phyloP scores from a whole-genome alignment of 768 basidiomycete genomes.

The Antrodiella citrinella region DNA sequence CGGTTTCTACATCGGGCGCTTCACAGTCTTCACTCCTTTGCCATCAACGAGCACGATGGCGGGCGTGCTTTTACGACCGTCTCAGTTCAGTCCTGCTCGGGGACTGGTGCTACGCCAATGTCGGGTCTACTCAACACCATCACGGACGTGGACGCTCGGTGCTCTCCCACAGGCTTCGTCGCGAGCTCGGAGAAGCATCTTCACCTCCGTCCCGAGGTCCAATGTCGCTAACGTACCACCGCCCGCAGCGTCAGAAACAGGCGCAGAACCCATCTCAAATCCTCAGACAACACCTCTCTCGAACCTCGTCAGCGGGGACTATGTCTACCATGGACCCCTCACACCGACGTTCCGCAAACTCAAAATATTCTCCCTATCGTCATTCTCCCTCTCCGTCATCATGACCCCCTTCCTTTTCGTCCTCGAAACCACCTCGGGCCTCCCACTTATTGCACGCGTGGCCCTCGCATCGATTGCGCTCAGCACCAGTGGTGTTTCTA shows the following conservation, averaged over 20 bases:
- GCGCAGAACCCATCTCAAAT: background rate
- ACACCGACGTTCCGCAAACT: slow-evolving; percentile 64
- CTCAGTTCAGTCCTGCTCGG: background rate
- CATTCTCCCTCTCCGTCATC: slow-evolving; percentile 57
- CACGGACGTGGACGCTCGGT: background rate
- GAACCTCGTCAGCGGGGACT: slow-evolving; percentile 12
- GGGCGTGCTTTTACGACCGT: background rate
- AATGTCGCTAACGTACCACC: background rate
- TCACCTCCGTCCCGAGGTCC: background rate
- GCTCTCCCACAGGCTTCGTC: background rate
- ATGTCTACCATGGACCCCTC: slow-evolving; percentile 66
- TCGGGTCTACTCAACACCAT: background rate
- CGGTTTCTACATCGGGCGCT: background rate
- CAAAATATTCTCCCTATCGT: slow-evolving; percentile 78
- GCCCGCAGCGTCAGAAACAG: background rate
- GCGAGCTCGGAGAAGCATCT: background rate
- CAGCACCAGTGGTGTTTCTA: slow-evolving; percentile 65
- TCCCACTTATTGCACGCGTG: slow-evolving; percentile 61
- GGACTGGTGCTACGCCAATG: background rate
- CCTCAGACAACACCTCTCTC: background rate
- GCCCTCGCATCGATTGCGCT: slow-evolving; percentile 65
- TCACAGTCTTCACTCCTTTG: background rate
- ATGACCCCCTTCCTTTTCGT: slow-evolving; percentile 78
- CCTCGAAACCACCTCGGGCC: slow-evolving; percentile 54
- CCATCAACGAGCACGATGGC: background rate